A percentile compares a stretch with the other conserved stretches of the same genome.
Conservation (phyloP, 1,139 yeast species). For the Geotrichum citri-aurantii region DNA sequence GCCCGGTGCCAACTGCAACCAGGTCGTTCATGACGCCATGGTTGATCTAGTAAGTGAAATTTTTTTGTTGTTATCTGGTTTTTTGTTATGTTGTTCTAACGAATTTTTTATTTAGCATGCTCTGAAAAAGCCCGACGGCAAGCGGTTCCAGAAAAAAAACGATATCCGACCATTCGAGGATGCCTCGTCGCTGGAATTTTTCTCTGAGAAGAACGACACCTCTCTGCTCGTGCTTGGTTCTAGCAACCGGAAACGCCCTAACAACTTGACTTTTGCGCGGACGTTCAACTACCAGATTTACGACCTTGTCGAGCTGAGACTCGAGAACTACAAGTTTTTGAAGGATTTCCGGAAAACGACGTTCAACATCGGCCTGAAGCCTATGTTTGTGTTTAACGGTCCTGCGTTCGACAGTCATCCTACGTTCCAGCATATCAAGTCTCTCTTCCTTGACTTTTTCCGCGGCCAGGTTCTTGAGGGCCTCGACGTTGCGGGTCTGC, state of each 20-base stretch:
- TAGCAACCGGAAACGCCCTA: conserved; percentile 87
- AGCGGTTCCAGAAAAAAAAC: conserved; percentile 82
- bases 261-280: conserved; percentile 79
- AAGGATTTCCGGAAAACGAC: conserved; percentile 72
- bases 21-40: conserved; percentile 80
- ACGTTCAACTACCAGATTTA: conserved; percentile 85
- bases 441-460: conserved; percentile 85
- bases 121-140: conserved; percentile 84
- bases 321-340: conserved; percentile 63
- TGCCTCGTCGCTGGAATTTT: conserved; percentile 76
- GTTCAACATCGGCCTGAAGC: conserved; percentile 84
- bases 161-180: conserved; percentile 93
- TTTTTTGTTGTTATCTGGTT: background rate
- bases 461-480: conserved; percentile 74
- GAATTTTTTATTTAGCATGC: conserved; percentile 43
- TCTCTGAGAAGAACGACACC: conserved; percentile 88
- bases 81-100: background rate
- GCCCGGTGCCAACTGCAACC: conserved; percentile 80
- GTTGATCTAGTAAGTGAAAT: conserved; percentile 50
- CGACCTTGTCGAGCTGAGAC: conserved; percentile 88
- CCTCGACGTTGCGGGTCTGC: conserved; percentile 93
- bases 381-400: conserved; percentile 91
- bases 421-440: conserved; percentile 75
- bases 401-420: conserved; percentile 89
- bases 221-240: conserved; percentile 80